Evolutionary conservation across 345 rosid genomes (phyloP), one percentile per base, ranked within the genome.

Genomic region (Eucalyptus erythrocorys): DNA sequence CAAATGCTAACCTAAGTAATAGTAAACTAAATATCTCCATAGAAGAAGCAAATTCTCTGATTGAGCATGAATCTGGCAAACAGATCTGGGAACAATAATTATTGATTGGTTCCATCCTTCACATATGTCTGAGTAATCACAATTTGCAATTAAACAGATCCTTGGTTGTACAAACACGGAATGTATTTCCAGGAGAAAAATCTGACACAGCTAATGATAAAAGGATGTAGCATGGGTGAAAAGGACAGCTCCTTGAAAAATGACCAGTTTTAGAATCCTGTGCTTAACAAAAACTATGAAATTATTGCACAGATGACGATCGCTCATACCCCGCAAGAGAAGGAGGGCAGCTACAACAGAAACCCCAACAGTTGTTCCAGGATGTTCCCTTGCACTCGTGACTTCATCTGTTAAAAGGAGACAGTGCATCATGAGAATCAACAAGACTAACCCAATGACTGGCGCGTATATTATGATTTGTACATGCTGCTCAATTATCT

Each of bases 261-360:
- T 76, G 82, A 53, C 85, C 0, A 2, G 24, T 34, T 13, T 61
- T 30, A 87, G 50, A 40, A 68, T 21, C 24, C 27, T 7, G 0
- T 37, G 47, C 82, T 10, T 76, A 40, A 76, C 47, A 76, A 37
- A 76, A 76, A 19, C 45, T 76, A 76, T 19, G 45, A 76, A 40
- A 71, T 37, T 71, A 9, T 2, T 71, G 81, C 27, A 19, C 45
- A 71, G 45, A 37, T 37, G 81, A 76, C 22, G 27, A 37, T 8
- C 4, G n/a, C 76, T 37, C 86, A 87, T 90, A 95, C 99, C 98
- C 90, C 93, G 96, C 93, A 98, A 90, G 86, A 96, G 96, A 87
- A 96, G 87, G 86, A 97, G 91, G 79, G 90, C 93, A 90, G 98
- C 92, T n/a, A 97, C 88, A 34, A 93, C 86, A 90, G 96, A 92